These are phyloP conservation scores for Sarcocystis neurona DNA, from an alignment of 169 alveolate genomes.

Conservation along the genomic window DNA sequence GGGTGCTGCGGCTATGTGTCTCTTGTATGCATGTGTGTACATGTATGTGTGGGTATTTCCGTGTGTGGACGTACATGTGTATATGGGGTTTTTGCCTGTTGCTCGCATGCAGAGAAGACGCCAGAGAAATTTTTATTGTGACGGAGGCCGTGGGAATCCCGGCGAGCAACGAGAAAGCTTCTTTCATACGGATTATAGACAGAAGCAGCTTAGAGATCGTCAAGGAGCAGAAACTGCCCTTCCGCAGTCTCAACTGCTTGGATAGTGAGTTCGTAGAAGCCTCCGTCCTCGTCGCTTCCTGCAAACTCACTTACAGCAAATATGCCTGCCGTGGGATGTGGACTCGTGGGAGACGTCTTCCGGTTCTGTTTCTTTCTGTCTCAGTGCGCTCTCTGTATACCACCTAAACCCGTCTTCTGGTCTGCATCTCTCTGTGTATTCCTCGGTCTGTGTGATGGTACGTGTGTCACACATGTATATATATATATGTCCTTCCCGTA, in stretches of 20 bases:
- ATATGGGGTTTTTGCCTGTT: background rate
- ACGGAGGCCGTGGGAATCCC: background rate
- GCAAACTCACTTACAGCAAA: background rate
- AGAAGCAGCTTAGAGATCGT: background rate
- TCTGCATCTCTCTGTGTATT: no score
- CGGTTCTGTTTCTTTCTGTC: no score
- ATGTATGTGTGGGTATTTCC: background rate
- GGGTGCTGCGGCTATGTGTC: background rate
- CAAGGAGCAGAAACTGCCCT: background rate
- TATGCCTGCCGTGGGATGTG: no score
- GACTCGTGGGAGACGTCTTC: no score
- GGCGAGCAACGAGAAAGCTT: background rate
- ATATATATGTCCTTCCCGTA: background rate
- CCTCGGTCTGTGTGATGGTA: no score
- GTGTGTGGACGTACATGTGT: background rate
- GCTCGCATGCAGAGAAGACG: conserved; percentile 1
- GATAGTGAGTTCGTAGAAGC: conserved; percentile 6
- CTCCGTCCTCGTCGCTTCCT: background rate
- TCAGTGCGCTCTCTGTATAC: no score
- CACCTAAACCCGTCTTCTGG: no score
- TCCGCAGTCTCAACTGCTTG: conserved; percentile 37
- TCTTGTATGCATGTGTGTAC: background rate
- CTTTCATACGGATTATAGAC: conserved; percentile 15
- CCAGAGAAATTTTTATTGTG: background rate
- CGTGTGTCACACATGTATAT: background rate